These are phyloP conservation scores for Cardamine resedifolia DNA, from an alignment of 345 rosid genomes.

Conservation along the genomic window DNA sequence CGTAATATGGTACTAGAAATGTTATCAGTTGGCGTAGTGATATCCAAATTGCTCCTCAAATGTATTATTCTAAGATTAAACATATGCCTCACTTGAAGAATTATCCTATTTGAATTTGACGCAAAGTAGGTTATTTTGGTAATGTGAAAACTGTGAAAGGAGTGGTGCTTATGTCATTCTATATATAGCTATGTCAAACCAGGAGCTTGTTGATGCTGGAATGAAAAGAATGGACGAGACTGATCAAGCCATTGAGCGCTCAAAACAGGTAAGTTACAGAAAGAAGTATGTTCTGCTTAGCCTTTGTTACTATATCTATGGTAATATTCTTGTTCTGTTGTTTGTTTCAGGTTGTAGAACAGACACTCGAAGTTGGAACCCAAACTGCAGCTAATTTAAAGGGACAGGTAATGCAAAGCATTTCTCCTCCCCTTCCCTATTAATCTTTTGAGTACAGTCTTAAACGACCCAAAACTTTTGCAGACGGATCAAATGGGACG, in stretches of 20 bases:
- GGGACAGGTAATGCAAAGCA: slow-evolving; percentile 68
- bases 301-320: slow-evolving; percentile 13
- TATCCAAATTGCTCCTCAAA: neutral
- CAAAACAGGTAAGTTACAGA: slow-evolving; percentile 60
- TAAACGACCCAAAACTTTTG: neutral
- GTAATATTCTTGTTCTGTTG: slow-evolving; percentile 27
- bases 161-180: slow-evolving; percentile 22
- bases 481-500: slow-evolving; percentile 99
- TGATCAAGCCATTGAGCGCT: slow-evolving; percentile 92
- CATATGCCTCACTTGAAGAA: neutral
- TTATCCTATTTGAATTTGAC: neutral
- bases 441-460: neutral
- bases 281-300: slow-evolving; percentile 1
- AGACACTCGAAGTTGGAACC: slow-evolving; percentile 98
- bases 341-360: slow-evolving; percentile 73
- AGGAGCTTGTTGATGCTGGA: slow-evolving; percentile 84
- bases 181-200: slow-evolving; percentile 81
- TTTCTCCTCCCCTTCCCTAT: neutral
- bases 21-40: slow-evolving; percentile 3
- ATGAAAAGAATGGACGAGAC: slow-evolving; percentile 89
- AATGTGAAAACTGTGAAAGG: neutral
- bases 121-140: slow-evolving; percentile 1
- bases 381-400: slow-evolving; percentile 86
- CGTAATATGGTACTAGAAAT: neutral
- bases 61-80: neutral